phyloP scores from a whole-genome alignment of 495 filamentous ascomycete genomes.

The Aspergillus carlsbadensis region DNA sequence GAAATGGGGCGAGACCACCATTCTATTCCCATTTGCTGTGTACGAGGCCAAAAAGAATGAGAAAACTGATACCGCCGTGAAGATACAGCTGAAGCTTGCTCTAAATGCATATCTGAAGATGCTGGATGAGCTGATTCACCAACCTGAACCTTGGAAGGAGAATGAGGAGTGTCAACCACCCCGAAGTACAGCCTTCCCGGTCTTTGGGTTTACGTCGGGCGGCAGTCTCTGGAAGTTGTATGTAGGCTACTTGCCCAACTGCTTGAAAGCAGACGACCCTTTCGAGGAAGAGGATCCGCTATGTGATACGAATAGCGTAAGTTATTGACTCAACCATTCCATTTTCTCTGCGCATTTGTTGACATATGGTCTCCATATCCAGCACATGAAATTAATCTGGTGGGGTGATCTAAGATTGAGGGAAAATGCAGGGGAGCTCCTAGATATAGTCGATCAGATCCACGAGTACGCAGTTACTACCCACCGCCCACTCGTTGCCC shows the following conservation, averaged over 20 bases:
- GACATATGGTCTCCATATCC: not conserved
- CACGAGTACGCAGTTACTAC: not conserved
- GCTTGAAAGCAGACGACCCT: too few species aligned
- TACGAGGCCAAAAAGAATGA: too few species aligned
- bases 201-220: not conserved
- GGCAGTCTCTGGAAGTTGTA: not conserved
- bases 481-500: not conserved
- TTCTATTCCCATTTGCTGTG: too few species aligned
- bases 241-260: not conserved
- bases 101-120: not conserved
- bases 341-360: not conserved
- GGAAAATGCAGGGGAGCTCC: not conserved
- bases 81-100: not conserved
- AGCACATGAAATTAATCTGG: not conserved
- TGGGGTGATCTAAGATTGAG: not conserved
- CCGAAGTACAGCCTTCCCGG: not conserved
- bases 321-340: not conserved
- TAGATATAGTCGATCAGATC: not conserved
- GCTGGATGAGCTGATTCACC: not conserved
- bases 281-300: too few species aligned
- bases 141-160: not conserved
- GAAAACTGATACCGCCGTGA: too few species aligned
- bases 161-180: not conserved
- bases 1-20: too few species aligned
- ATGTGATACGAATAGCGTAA: too few species aligned